Conservation (phyloP, 2,329 filamentous ascomycete species). For the Blastomyces parvus region DNA sequence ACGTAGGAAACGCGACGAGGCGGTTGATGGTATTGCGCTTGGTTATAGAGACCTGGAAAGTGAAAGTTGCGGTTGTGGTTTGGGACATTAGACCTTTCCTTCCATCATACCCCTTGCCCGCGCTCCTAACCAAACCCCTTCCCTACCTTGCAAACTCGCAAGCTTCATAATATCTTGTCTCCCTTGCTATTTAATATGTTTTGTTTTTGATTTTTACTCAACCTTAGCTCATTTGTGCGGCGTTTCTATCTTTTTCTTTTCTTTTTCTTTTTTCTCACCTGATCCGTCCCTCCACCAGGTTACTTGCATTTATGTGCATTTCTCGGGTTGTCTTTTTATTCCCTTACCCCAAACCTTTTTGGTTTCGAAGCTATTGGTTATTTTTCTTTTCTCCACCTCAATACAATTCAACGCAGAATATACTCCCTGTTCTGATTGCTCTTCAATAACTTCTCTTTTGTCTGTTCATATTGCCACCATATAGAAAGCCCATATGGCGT, state of each 20-base stretch:
- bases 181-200: neutral
- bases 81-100: conserved; percentile 16
- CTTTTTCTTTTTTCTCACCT: neutral
- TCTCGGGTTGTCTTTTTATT: neutral
- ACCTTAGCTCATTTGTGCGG: neutral
- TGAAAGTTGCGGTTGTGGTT: conserved; percentile 25
- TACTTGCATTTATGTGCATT: neutral
- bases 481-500: neutral
- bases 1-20: conserved; percentile 20
- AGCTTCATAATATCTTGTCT: neutral
- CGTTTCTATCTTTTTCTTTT: neutral
- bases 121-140: neutral
- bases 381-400: neutral
- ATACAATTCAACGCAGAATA: neutral
- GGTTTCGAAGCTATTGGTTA: neutral
- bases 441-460: neutral
- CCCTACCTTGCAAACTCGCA: neutral
- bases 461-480: neutral
- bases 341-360: neutral
- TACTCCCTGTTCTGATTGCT: neutral
- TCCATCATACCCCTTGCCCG: neutral
- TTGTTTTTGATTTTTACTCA: neutral
- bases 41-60: neutral
- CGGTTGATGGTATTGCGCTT: conserved; percentile 16
- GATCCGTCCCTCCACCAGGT: neutral